Evolutionary conservation across 805 yeast species (phyloP), one percentile per base, ranked within the genome.

Genomic region (Ogataea trehalophila): DNA sequence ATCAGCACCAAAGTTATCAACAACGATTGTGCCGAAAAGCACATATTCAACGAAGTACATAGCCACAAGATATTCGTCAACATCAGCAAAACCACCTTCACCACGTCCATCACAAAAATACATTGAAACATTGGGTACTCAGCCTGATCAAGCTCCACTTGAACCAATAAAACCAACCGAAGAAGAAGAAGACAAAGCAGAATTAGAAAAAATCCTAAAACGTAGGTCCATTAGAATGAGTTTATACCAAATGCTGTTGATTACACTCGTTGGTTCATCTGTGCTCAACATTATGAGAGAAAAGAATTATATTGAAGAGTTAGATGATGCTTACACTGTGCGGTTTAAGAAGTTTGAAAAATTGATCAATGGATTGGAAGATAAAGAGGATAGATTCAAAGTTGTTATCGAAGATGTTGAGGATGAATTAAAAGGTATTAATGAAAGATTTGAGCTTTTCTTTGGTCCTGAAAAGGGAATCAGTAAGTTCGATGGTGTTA

Each of bases 201-300:
- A 39, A 29, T 4, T 44, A 35, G 26, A 22, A 13, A 44, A 39
- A 17, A 23, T 34, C 6, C 17, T 44, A 9, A 44, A 14, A 17
- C 20, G 36, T 13, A 55, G 68, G 44, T 65, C 68, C 11, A 50
- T 62, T 23, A 57, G 61, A 43, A 65, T 65, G 64, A 61, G 66
- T 14, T 45, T 63, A 16, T 59, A 62, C 60, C 68, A 64, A 44
- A 53, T 65, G 55, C 56, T 64, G 34, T 45, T 65, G 9, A 50
- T 66, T 22, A 62, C 64, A 5, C 44, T 62, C 15, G 43, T 61
- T 2, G 63, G 68, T 6, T 68, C 80, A 2, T 72, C 72, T 4
- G 77, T 74, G 4, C 67, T 77, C 34, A 79, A 77, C 48, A 66
- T 73, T 38, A 73, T 75, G 68, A 65, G 72, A 42, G 72, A 66